Evolutionary conservation across 2,329 filamentous ascomycete species (phyloP), one percentile per base, ranked within the genome.

Genomic region (Tympanopsis confertula): DNA sequence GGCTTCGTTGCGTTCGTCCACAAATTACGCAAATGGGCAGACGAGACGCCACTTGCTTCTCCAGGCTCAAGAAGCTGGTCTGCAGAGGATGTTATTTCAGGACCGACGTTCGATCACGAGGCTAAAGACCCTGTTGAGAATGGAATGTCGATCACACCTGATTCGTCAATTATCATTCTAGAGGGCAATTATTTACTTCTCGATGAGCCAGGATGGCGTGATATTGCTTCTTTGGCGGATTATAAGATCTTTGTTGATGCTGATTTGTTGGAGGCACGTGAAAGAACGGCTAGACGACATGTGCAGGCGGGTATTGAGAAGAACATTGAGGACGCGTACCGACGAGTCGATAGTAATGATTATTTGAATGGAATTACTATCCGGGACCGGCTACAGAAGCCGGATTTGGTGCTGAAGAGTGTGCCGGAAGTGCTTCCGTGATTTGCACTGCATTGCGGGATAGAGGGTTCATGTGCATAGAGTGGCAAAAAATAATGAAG

Each of bases 181-280:
- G 44, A 50, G 40, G 46, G 48, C 39, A 46, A 48, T 41, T 50
- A 54, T 39, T 41, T 58, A 4, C 45, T 59, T 3, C 48, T 47
- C 35, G 48, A 57, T 24, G 44, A 49, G 19, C 45, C 39, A 7
- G 49, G 50, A 2, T 63, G 56, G 61, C 42, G 44, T 4, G 49
- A 53, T 18, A 51, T 65, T 17, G 45, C 50, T 2, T 26, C 30
- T 0, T 19, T 61, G 4, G 56, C 62, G 3, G 62, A 67, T 38
- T 57, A 61, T n/a, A 52, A 53, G 2, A 58, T 61, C 44, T 58
- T 65, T 15, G 55, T 68, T 0, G 49, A 58, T 20, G 56, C 62
- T 0, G 58, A 64, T 28, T 44, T 55, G 2, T 39, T 42, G 3
- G 44, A 60, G 15, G 61, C 62, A 2, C 44, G 54, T 19, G 42